phyloP scores from a whole-genome alignment of 2,329 filamentous ascomycete species.

The Didymella glomerata region DNA sequence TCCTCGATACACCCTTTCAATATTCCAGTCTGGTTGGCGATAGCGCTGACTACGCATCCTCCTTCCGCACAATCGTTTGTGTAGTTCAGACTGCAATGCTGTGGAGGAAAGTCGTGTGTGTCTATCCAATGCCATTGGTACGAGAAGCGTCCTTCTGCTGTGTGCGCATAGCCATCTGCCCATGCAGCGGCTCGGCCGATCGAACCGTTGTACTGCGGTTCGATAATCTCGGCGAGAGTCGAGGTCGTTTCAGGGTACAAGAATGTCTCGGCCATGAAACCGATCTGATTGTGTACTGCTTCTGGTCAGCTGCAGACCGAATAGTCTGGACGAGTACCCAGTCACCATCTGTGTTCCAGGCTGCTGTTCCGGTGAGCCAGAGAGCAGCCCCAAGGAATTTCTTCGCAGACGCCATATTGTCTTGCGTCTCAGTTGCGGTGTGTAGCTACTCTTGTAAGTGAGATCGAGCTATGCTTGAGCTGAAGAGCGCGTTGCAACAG shows the following conservation, averaged over 20 bases:
- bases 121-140: conserved; percentile 56
- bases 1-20: conserved; percentile 47
- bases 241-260: conserved; percentile 44
- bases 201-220: conserved; percentile 52
- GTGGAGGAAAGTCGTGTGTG: conserved; percentile 46
- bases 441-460: background rate
- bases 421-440: background rate
- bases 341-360: conserved; percentile 49
- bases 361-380: conserved; percentile 27
- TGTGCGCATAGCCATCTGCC: conserved; percentile 53
- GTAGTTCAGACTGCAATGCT: conserved; percentile 49
- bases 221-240: conserved; percentile 48
- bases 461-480: background rate
- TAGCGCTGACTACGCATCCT: conserved; percentile 54
- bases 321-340: background rate
- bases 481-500: background rate
- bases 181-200: conserved; percentile 52
- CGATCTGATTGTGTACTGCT: conserved; percentile 53
- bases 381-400: conserved; percentile 10
- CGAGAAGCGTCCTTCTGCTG: conserved; percentile 50
- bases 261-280: conserved; percentile 52
- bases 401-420: background rate
- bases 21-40: conserved; percentile 54
- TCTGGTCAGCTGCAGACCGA: conserved; percentile 15
- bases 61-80: conserved; percentile 49